These are phyloP conservation scores for Pugionium dolabratum DNA, from an alignment of 345 rosid species.

Conservation along the genomic window DNA sequence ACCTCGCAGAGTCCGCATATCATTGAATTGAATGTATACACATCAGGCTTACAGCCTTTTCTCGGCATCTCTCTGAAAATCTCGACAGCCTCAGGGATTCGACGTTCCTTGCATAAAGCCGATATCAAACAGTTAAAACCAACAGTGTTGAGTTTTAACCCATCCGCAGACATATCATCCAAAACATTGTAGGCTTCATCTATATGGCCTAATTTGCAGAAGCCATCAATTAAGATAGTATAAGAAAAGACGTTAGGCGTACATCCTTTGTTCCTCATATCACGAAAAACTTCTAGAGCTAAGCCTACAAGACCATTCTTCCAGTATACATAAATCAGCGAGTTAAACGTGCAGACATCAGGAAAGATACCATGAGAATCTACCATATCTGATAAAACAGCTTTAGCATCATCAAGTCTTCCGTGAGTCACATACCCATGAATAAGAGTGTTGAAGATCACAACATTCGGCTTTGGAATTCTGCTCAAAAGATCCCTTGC, in stretches of 20 bases:
- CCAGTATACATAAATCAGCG: constrained; percentile 64
- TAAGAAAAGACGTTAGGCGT: constrained; percentile 65
- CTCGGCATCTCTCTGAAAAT: constrained; percentile 64
- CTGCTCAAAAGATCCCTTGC: constrained; percentile 62
- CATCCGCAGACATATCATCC: constrained; percentile 55
- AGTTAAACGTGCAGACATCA: constrained; percentile 67
- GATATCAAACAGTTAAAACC: constrained; percentile 71
- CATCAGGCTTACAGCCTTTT: constrained; percentile 80
- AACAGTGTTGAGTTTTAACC: constrained; percentile 63
- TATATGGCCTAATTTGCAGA: constrained; percentile 63
- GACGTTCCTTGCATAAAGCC: constrained; percentile 61
- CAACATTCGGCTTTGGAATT: constrained; percentile 49
- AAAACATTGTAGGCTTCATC: constrained; percentile 54
- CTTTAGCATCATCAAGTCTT: constrained; percentile 64
- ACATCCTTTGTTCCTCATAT: constrained; percentile 58
- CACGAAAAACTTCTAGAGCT: constrained; percentile 58
- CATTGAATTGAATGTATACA: constrained; percentile 72
- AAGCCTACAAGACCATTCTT: constrained; percentile 61
- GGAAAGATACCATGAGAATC: constrained; percentile 44
- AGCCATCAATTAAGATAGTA: constrained; percentile 61
- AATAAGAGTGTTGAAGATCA: constrained; percentile 67
- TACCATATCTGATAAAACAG: constrained; percentile 48
- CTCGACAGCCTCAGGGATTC: constrained; percentile 54
- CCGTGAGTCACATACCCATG: constrained; percentile 67
- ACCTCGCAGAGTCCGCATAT: constrained; percentile 73